Percentiles rank a stretch among this genome's conserved stretches.
Evolutionary conservation across 2,329 filamentous ascomycete genomes (phyloP).

Genomic region (Fusarium incarnatum): DNA sequence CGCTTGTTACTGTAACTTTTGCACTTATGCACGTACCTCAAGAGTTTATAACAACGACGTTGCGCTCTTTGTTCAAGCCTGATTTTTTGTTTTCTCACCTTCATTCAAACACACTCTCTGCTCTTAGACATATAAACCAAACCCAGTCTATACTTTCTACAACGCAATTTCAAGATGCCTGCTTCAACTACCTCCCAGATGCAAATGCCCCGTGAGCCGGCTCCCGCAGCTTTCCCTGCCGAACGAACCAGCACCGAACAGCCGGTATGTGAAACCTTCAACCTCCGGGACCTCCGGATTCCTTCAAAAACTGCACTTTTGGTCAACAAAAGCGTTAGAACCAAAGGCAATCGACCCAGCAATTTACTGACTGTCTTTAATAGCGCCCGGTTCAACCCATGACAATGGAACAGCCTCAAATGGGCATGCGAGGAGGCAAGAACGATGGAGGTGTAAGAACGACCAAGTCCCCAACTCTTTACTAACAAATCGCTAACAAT

Average conservation of each 20-base stretch:
- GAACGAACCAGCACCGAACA: constrained; percentile 49
- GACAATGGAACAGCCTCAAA: constrained; percentile 45
- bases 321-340: background rate
- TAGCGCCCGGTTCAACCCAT: constrained; percentile 53
- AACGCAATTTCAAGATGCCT: constrained; percentile 31
- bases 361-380: background rate
- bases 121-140: background rate
- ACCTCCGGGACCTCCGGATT: constrained; percentile 18
- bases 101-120: constrained; percentile 3
- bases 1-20: background rate
- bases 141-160: background rate
- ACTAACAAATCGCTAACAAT: background rate
- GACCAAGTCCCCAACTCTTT: background rate
- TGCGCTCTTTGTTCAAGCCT: constrained; percentile 28
- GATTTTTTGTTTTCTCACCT: constrained; percentile 7
- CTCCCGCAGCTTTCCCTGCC: constrained; percentile 46
- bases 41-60: constrained; percentile 36
- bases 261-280: constrained; percentile 48
- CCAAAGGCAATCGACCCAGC: background rate
- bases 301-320: background rate
- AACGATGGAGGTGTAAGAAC: constrained; percentile 52
- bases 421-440: constrained; percentile 51
- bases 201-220: constrained; percentile 52
- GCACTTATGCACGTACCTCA: background rate
- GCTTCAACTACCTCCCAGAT: constrained; percentile 26